Base-by-base conservation (phyloP, 1,139 yeast genomes). In the Pichia sp. region DNA sequence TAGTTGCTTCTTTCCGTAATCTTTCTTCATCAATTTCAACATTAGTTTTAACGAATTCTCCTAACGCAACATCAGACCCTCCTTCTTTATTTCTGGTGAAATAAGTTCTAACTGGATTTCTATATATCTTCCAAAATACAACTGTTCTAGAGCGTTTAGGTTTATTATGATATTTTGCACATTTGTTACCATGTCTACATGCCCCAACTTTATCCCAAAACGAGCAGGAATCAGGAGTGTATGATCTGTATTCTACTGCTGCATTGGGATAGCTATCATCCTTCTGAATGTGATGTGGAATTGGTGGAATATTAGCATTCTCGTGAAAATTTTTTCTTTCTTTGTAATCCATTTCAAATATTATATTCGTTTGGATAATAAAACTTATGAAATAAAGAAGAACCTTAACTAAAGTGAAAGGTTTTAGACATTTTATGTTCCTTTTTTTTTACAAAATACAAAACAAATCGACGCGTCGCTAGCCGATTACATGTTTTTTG, bases 141-240 rank as follows among this genome's bases (percentile, higher is more conserved):
- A 89, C 71, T 1, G 92, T 82, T 49, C 71, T 72, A 1, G 95
- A 83, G 37, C 69, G 64, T n/a, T 70, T 64, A 1, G 97, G 96
- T 53, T 76, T 74, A 35, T 76, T 70, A 60, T 90, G 97, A 47
- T 73, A 74, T 55, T 94, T 71, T 11, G 92, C 82, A 60, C 97
- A 90, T 56, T 81, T 83, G 50, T 83, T 92, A 2, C 97, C 97
- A 61, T 90, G 97, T 48, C 97, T 73, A 60, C 97, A 90, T 0
- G 96, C 95, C 2, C 97, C 97, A 35, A 89, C 86, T 61, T 83
- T 86, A 51, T 75, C 72, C 64, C 82, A 90, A 62, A 90, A 90
- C 79, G 52, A 36, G 42, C 46, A 46, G 35, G 50, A 41, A 39
- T 54, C 40, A 9, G 16, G 16, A 16, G 16, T 16, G 16, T 16